Conservation (phyloP, 352 stramenopile species). For the Phytophthora melonis region DNA sequence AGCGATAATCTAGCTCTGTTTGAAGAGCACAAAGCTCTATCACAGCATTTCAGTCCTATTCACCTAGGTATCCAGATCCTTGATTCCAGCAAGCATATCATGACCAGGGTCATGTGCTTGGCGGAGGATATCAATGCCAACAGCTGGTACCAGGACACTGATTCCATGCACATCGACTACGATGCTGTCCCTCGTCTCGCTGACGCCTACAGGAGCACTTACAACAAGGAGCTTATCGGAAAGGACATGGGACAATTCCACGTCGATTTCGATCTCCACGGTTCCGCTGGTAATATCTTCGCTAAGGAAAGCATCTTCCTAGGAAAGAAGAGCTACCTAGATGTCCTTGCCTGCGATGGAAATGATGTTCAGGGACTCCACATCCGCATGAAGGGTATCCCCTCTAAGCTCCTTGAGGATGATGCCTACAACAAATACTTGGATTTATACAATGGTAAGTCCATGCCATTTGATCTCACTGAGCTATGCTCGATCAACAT, state of each 20-base stretch:
- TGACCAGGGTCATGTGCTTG: slow-evolving; percentile 13
- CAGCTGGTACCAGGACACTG: slow-evolving; percentile 18
- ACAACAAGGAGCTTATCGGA: not conserved
- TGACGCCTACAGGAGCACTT: not conserved
- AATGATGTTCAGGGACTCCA: slow-evolving; percentile 3
- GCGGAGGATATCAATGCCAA: slow-evolving; percentile 7
- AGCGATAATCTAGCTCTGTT: slow-evolving; percentile 6
- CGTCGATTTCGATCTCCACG: slow-evolving; percentile 1
- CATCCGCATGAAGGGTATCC: slow-evolving; percentile 9
- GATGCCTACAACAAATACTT: too few relatives aligned
- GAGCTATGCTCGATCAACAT: too few relatives aligned
- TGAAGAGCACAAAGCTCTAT: slow-evolving; percentile 6
- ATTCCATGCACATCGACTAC: slow-evolving; percentile 6
- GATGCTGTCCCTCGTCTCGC: slow-evolving; percentile 1
- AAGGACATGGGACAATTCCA: slow-evolving; percentile 15
- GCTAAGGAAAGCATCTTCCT: slow-evolving; percentile 4
- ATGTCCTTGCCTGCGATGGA: slow-evolving; percentile 2
- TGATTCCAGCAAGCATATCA: slow-evolving; percentile 8
- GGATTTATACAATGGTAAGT: too few relatives aligned
- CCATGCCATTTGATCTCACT: too few relatives aligned
- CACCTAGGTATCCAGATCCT: not conserved
- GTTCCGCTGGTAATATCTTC: not conserved
- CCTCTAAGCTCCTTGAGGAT: not conserved
- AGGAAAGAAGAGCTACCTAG: slow-evolving; percentile 12
- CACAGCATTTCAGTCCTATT: too few relatives aligned